phyloP scores from a whole-genome alignment of 176 grass and related monocot species.

The Saccharum officinarum region DNA sequence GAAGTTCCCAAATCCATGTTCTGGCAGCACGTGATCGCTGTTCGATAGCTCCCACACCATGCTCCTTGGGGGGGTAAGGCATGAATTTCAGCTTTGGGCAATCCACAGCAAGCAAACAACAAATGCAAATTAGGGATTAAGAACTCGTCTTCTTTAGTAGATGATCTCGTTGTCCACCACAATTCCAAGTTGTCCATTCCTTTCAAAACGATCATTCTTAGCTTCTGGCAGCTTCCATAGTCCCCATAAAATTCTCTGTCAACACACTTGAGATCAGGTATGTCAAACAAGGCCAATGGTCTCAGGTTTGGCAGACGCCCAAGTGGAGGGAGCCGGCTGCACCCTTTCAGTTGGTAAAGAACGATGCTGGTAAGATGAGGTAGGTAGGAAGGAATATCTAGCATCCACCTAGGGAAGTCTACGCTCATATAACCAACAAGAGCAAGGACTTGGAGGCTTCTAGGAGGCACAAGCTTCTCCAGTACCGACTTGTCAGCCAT shows the following conservation, averaged over 20 bases:
- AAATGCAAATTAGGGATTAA: too few relatives aligned
- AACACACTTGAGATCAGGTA: not conserved
- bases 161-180: too few relatives aligned
- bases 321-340: not conserved
- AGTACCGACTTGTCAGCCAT: not conserved
- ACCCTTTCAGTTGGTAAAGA: accelerated
- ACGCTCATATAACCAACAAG: not conserved
- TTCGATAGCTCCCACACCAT: not conserved
- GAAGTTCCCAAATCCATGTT: not conserved
- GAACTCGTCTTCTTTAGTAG: too few relatives aligned
- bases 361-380: not conserved
- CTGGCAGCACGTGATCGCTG: not conserved
- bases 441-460: not conserved
- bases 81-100: too few relatives aligned
- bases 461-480: not conserved
- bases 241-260: not conserved
- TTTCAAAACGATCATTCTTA: accelerated
- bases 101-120: too few relatives aligned
- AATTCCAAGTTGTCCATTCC: not conserved
- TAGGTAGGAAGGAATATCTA: not conserved
- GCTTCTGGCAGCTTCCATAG: too few relatives aligned
- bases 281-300: accelerated
- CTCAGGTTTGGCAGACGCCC: not conserved
- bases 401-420: not conserved
- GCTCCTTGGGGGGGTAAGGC: not conserved